A percentile compares a stretch with the other conserved stretches of the same genome.
Evolutionary conservation across 2,329 filamentous ascomycete species (phyloP).

Genomic region (Trichophyton equinum): DNA sequence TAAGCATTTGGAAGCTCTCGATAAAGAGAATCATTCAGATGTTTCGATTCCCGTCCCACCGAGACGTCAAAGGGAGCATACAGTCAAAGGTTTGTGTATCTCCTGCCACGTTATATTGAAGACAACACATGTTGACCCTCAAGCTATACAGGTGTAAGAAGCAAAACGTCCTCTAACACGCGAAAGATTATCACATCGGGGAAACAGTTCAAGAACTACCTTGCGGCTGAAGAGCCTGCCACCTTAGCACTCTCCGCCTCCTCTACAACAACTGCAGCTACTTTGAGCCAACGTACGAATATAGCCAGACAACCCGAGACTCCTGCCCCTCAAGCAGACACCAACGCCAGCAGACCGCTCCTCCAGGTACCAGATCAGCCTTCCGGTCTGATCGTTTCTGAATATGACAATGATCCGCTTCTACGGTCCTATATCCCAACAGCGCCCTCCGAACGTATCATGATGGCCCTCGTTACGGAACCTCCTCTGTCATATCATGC

Average conservation of each 20-base stretch:
- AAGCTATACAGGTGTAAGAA: slow-evolving; percentile 20
- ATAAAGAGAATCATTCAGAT: slow-evolving; percentile 65
- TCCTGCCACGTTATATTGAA: neutral
- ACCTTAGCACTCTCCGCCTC: slow-evolving; percentile 15
- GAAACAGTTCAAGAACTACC: slow-evolving; percentile 39
- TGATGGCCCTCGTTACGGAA: slow-evolving; percentile 34
- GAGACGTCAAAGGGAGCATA: slow-evolving; percentile 36
- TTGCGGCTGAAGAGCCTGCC: slow-evolving; percentile 39
- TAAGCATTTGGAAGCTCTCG: slow-evolving; percentile 69
- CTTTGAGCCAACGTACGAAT: slow-evolving; percentile 5
- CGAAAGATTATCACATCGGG: slow-evolving; percentile 37
- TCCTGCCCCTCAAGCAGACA: neutral
- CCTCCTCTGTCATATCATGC: slow-evolving; percentile 37
- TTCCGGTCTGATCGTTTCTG: slow-evolving; percentile 23
- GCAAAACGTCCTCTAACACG: slow-evolving; percentile 36
- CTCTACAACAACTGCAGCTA: slow-evolving; percentile 7
- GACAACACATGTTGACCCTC: neutral
- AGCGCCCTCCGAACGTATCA: slow-evolving; percentile 34
- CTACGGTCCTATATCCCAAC: slow-evolving; percentile 31
- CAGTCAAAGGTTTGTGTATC: slow-evolving; percentile 25
- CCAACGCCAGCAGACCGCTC: neutral
- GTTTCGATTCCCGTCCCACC: slow-evolving; percentile 56
- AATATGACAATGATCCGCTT: slow-evolving; percentile 31
- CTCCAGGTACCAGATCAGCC: neutral
- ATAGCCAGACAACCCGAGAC: slow-evolving; percentile 14